Evolutionary conservation across 2,329 filamentous ascomycete species (phyloP), one percentile per base, ranked within the genome.

Genomic region (Ilyonectria destructans): DNA sequence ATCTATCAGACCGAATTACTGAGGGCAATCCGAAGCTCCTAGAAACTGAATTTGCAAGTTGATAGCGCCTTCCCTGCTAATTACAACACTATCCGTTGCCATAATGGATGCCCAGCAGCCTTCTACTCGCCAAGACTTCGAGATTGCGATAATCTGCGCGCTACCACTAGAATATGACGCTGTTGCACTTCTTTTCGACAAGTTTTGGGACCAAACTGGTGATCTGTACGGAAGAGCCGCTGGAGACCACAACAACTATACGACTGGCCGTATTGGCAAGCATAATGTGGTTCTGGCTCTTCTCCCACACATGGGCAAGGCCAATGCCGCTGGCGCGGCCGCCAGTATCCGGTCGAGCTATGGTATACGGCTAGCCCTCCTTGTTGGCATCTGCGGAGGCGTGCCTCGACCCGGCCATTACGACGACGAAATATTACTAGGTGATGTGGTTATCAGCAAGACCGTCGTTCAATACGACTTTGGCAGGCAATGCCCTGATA

Each of bases 321-420:
- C 67, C 69, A 15, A 59, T 33, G 76, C 79, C 0, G 77, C 79
- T 4, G 69, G 63, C n/a, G 71, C 73, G 0, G 73, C 79, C 1
- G 66, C 74, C 0, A 75, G 70, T 26, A 66, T 83, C 9, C 74
- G 75, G 0, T 72, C 71, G 8, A 84, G 79, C 59, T 85, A 80
- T 54, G 58, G 60, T 0, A 62, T 85, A 10, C 73, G 70, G 37
- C 67, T 83, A 0, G 79, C 72, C 3, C 58, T 84, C 21, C 21
- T 23, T 23, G 21, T 23, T 23, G 21, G 21, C 21, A 23, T 84
- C 1, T 84, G 81, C 60, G 83, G 82, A 7, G 81, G 77, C n/a
- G 74, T 78, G 6, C 80, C 82, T 15, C 31, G 52, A 23, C 21
- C 21, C 55, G 17, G 21, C 33, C 19, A 58, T 23, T 23, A 23